These are phyloP conservation scores for Candida stauntonica DNA, from an alignment of 805 yeast genomes.

Conservation along the genomic window DNA sequence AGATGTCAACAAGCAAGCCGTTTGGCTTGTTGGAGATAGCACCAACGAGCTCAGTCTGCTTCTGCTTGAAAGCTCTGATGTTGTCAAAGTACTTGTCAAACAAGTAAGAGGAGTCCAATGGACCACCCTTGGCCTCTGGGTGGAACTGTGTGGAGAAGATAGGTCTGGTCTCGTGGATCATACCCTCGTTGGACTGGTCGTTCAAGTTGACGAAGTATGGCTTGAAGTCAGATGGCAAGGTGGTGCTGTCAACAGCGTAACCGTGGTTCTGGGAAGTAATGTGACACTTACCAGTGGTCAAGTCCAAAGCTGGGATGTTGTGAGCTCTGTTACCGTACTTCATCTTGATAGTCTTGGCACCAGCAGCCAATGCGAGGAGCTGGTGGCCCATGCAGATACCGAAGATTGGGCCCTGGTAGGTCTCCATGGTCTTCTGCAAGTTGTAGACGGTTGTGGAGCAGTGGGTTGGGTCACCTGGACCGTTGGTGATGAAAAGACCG, in stretches of 20 bases:
- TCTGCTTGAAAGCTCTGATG: conserved; percentile 52
- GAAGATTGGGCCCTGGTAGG: conserved; percentile 78
- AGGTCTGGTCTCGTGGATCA: conserved; percentile 84
- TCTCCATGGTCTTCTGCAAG: conserved; percentile 63
- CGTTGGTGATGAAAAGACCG: conserved; percentile 91
- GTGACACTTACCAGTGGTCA: conserved; percentile 89
- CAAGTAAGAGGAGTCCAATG: conserved; percentile 84
- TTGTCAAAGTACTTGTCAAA: conserved; percentile 84
- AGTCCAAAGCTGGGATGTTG: conserved; percentile 92
- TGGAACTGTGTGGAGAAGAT: conserved; percentile 97
- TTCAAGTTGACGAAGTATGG: conserved; percentile 90
- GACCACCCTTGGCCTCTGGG: conserved; percentile 99
- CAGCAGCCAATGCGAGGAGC: conserved; percentile 89
- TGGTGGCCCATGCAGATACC: conserved; percentile 99
- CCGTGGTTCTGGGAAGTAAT: conserved; percentile 99
- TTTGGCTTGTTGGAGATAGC: conserved; percentile 37
- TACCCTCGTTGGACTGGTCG: conserved; percentile 96
- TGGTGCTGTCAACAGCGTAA: conserved; percentile 84
- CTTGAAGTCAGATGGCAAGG: conserved; percentile 73
- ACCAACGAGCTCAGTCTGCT: conserved; percentile 38
- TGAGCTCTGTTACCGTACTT: conserved; percentile 99
- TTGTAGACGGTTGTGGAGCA: conserved; percentile 74
- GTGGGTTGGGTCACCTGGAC: conserved; percentile 97
- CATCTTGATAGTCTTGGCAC: conserved; percentile 88
- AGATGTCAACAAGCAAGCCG: conserved; percentile 52